These are phyloP conservation scores for Ehretia macrophylla DNA, from an alignment of 257 asterid species.

Conservation along the genomic window DNA sequence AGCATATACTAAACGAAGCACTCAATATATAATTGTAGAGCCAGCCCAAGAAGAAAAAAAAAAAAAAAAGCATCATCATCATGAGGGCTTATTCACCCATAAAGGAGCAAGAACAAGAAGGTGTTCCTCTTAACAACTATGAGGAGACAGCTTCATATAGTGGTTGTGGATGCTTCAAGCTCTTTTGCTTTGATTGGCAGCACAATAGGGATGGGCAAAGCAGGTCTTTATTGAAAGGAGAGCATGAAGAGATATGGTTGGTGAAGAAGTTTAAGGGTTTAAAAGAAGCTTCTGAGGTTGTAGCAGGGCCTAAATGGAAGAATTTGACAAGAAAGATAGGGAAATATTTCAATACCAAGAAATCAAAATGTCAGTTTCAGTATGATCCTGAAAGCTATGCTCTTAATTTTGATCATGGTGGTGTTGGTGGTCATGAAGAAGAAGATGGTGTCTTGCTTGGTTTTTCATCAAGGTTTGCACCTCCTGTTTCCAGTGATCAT, in stretches of 20 bases:
- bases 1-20: background rate
- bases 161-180: conserved; percentile 36
- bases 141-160: conserved; percentile 9
- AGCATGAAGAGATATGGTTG: conserved; percentile 22
- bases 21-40: background rate
- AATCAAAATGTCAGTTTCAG: conserved; percentile 25
- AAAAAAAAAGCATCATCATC: background rate
- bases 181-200: conserved; percentile 24
- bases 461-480: conserved; percentile 56
- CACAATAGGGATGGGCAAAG: background rate
- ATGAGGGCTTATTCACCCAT: conserved; percentile 22
- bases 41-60: background rate
- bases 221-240: background rate
- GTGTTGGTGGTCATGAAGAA: conserved; percentile 11
- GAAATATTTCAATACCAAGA: conserved; percentile 20
- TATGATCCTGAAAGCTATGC: conserved; percentile 72
- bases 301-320: conserved; percentile 36
- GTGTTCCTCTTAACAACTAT: background rate
- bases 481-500: conserved; percentile 26
- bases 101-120: conserved; percentile 5
- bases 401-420: conserved; percentile 53
- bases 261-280: conserved; percentile 17
- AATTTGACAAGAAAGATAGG: conserved; percentile 31
- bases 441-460: conserved; percentile 31
- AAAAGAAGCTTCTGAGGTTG: conserved; percentile 32